These are phyloP conservation scores for Stagonosporopsis vannaccii DNA, from an alignment of 2,329 filamentous ascomycete species.

Conservation along the genomic window DNA sequence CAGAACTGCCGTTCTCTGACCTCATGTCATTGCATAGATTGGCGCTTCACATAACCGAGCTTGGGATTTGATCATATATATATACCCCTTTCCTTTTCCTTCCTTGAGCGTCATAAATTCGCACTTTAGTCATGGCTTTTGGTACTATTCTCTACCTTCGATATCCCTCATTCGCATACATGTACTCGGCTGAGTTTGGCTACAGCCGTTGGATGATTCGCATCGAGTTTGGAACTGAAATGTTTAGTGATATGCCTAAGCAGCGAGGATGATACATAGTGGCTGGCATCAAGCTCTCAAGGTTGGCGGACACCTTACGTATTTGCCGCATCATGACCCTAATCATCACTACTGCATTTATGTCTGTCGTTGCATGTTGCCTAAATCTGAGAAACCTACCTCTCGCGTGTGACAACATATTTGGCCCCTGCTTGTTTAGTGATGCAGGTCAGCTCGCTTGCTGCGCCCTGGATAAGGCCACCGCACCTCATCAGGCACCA, in stretches of 20 bases:
- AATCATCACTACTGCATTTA: not conserved
- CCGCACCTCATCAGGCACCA: not conserved
- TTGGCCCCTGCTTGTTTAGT: no score
- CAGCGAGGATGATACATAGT: not conserved
- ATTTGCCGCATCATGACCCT: not conserved
- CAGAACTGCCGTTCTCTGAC: not conserved
- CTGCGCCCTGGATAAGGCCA: not conserved
- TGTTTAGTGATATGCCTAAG: not conserved
- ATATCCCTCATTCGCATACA: not conserved
- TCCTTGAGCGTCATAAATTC: not conserved
- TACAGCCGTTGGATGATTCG: not conserved
- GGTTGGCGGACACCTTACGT: not conserved
- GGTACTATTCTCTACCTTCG: no score
- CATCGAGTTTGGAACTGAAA: not conserved
- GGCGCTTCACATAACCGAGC: conserved; percentile 8
- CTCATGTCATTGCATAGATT: conserved; percentile 9
- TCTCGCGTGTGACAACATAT: not conserved
- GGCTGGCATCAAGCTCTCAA: not conserved
- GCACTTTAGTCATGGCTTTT: not conserved
- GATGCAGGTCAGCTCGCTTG: not conserved
- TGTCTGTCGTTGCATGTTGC: not conserved
- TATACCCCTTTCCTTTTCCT: conserved; percentile 9
- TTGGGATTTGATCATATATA: conserved; percentile 13
- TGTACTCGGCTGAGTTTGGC: not conserved
- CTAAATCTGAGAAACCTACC: not conserved